Percentiles rank a stretch among this genome's conserved stretches.
Conservation (phyloP, 371 early-diverging fungal genomes). For the Apophysomyces elegans region DNA sequence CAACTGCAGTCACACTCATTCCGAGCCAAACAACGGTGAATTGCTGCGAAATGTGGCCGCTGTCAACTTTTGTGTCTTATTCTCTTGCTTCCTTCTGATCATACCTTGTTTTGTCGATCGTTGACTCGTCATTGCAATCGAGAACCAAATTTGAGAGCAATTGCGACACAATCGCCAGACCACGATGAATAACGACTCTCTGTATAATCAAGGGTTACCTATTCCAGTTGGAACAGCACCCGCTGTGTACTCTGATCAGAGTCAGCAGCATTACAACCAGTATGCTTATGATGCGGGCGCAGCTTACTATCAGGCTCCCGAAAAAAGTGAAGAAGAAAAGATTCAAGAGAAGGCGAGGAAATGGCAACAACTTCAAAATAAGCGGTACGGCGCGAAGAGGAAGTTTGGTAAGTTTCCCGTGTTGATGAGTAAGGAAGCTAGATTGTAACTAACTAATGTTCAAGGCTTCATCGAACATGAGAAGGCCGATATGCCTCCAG, state of each 20-base stretch:
- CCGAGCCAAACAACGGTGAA: conserved; percentile 1
- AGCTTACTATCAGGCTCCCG: conserved; percentile 24
- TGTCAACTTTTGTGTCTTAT: conserved; percentile 1
- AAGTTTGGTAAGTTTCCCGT: conserved; percentile 79
- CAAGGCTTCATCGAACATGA: conserved; percentile 70
- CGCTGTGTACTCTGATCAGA: conserved; percentile 38
- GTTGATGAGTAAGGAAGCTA: not conserved
- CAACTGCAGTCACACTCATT: not conserved
- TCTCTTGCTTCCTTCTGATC: not conserved
- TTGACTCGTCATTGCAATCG: not conserved
- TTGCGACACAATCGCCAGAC: conserved; percentile 7
- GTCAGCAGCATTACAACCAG: conserved; percentile 30
- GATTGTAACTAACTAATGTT: not conserved
- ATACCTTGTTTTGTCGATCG: not conserved
- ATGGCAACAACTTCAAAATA: conserved; percentile 91
- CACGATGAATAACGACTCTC: conserved; percentile 6
- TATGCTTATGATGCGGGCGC: conserved; percentile 41
- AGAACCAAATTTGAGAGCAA: conserved; percentile 6
- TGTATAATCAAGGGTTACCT: conserved; percentile 26
- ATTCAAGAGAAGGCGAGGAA: conserved; percentile 80
- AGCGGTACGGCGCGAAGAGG: conserved; percentile 92
- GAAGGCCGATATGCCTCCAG: conserved; percentile 97
- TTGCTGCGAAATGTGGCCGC: not conserved
- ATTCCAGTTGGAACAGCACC: conserved; percentile 40
- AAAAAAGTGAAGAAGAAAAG: conserved; percentile 57